Evolutionary conservation across 75 land plant genomes (phyloP).

Genomic region (Gnetum montanum): DNA sequence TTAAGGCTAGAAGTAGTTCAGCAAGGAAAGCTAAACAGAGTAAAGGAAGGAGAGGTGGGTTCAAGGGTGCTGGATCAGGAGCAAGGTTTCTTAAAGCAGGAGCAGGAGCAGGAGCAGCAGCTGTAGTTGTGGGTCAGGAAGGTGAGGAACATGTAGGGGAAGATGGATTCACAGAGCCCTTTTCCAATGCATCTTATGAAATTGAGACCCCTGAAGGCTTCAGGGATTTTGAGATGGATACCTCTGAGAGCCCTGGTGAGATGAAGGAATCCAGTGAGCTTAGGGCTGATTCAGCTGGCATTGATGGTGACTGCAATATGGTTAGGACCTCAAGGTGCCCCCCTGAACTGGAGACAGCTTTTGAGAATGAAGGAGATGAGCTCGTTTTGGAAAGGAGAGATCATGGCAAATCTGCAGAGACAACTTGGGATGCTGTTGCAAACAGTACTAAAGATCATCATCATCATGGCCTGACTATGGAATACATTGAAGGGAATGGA

Average conservation of each 20-base stretch:
- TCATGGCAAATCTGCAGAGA: slow-evolving; percentile 6
- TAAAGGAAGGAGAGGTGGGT: slow-evolving; percentile 1
- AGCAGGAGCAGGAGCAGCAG: background rate
- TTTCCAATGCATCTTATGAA: slow-evolving; percentile 14
- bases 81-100: too few relatives aligned
- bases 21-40: slow-evolving; percentile 5
- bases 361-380: slow-evolving; percentile 4
- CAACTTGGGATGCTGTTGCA: background rate
- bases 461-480: slow-evolving; percentile 5
- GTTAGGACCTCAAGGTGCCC: background rate
- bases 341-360: background rate
- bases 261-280: slow-evolving; percentile 5
- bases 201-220: slow-evolving; percentile 12
- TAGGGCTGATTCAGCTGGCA: slow-evolving; percentile 4
- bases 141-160: background rate
- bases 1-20: slow-evolving; percentile 1
- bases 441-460: slow-evolving; percentile 2
- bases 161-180: slow-evolving; percentile 2
- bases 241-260: slow-evolving; percentile 10
- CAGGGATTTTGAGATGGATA: slow-evolving; percentile 12
- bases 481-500: slow-evolving; percentile 7
- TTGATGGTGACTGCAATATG: background rate
- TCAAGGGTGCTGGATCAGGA: slow-evolving; percentile 5
- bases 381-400: background rate
- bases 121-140: background rate